Conservation (phyloP, 257 asterid species). For the Fraxinus americana region DNA sequence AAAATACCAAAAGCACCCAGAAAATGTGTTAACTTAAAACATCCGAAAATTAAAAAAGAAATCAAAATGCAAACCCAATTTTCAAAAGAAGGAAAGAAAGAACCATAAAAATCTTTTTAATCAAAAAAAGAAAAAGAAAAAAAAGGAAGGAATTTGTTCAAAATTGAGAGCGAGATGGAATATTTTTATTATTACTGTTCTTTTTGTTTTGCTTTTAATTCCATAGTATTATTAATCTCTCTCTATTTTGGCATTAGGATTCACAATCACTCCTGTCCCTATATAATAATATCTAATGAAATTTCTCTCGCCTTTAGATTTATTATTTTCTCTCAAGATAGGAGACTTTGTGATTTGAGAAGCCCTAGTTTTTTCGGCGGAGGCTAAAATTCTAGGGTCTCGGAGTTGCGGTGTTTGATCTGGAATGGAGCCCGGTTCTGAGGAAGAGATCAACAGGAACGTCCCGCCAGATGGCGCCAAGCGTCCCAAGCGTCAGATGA, state of each 20-base stretch:
- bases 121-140: constrained; percentile 20
- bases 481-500: constrained; percentile 99
- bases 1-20: constrained; percentile 49
- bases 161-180: constrained; percentile 44
- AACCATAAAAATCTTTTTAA: constrained; percentile 2
- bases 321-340: constrained; percentile 42
- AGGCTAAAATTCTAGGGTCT: constrained; percentile 49
- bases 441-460: constrained; percentile 62
- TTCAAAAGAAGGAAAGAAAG: constrained; percentile 28
- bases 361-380: constrained; percentile 44
- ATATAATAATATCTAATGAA: constrained; percentile 38
- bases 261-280: constrained; percentile 51
- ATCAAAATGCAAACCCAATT: background rate
- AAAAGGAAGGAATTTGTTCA: constrained; percentile 42
- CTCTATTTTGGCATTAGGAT: constrained; percentile 34
- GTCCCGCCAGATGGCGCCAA: constrained; percentile 57
- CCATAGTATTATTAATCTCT: constrained; percentile 37
- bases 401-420: constrained; percentile 46
- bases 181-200: constrained; percentile 36
- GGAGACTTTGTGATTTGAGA: constrained; percentile 27
- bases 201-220: constrained; percentile 48
- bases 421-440: constrained; percentile 81
- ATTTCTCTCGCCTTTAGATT: constrained; percentile 35
- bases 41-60: background rate
- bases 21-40: constrained; percentile 33